phyloP scores from a whole-genome alignment of 2,329 filamentous ascomycete genomes.

The Aspergillus sp. region DNA sequence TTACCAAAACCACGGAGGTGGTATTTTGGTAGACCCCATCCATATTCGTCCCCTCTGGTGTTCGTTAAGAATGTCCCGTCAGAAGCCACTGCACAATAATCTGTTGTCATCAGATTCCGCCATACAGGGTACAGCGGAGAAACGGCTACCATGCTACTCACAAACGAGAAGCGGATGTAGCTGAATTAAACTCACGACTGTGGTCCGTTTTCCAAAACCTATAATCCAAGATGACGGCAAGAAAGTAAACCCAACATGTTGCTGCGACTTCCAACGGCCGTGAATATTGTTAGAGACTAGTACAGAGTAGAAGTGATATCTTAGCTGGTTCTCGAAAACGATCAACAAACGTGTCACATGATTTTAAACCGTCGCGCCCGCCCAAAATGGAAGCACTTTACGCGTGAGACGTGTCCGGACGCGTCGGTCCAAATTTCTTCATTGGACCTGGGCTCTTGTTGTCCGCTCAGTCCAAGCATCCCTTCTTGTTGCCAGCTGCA shows the following conservation, averaged over 20 bases:
- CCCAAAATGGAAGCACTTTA: slow-evolving; percentile 32
- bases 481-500: not conserved
- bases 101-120: not conserved
- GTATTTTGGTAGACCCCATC: too few relatives aligned
- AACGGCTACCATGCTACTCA: not conserved
- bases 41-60: too few relatives aligned
- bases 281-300: too few relatives aligned
- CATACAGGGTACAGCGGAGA: not conserved
- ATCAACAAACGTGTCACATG: slow-evolving; percentile 6
- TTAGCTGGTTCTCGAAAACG: not conserved
- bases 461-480: slow-evolving; percentile 22
- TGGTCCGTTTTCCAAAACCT: too few relatives aligned
- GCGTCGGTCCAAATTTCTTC: slow-evolving; percentile 20
- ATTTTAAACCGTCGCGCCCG: slow-evolving; percentile 14
- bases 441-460: slow-evolving; percentile 16
- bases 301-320: too few relatives aligned
- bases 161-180: not conserved
- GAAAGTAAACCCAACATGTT: not conserved
- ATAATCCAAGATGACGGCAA: too few relatives aligned
- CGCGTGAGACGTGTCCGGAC: slow-evolving; percentile 30
- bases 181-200: not conserved
- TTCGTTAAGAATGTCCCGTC: not conserved
- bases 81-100: not conserved
- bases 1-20: not conserved
- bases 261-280: too few relatives aligned